phyloP scores from a whole-genome alignment of 2,329 filamentous ascomycete genomes.

The Pseudogymnoascus sp. region DNA sequence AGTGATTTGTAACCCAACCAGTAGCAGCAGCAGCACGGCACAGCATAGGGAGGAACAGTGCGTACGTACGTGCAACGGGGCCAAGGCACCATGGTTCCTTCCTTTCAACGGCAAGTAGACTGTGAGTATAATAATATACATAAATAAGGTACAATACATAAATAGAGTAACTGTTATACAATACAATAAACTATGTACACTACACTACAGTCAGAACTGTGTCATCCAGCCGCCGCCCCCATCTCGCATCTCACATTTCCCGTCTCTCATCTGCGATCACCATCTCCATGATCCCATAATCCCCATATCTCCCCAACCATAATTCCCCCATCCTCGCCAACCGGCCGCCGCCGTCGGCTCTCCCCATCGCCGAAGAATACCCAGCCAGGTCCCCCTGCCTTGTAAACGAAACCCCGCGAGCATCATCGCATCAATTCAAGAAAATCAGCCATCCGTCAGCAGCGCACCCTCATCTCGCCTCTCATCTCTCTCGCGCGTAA shows the following conservation, averaged over 20 bases:
- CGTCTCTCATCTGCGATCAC: not conserved
- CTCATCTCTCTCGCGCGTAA: not conserved
- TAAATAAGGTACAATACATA: not conserved
- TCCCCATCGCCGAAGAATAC: not conserved
- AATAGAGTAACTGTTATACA: not conserved
- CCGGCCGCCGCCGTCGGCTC: not conserved
- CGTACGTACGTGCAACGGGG: not conserved
- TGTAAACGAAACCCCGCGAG: not conserved
- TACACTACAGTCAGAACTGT: not conserved
- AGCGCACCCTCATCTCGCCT: not conserved
- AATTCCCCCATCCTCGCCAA: not conserved
- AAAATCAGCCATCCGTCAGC: not conserved
- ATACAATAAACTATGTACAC: not conserved
- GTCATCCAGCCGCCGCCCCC: not conserved
- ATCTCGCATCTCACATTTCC: not conserved
- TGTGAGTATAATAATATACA: too few species aligned
- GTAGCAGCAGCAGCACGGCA: not conserved
- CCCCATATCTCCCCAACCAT: not conserved
- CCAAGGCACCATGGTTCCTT: not conserved
- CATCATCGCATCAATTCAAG: not conserved
- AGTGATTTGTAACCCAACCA: not conserved
- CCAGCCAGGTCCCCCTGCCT: not conserved
- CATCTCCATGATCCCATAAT: not conserved
- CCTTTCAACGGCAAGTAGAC: not conserved
- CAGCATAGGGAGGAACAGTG: not conserved